Evolutionary conservation across 2,329 filamentous ascomycete genomes (phyloP).

Genomic region (Colletotrichum sp.): DNA sequence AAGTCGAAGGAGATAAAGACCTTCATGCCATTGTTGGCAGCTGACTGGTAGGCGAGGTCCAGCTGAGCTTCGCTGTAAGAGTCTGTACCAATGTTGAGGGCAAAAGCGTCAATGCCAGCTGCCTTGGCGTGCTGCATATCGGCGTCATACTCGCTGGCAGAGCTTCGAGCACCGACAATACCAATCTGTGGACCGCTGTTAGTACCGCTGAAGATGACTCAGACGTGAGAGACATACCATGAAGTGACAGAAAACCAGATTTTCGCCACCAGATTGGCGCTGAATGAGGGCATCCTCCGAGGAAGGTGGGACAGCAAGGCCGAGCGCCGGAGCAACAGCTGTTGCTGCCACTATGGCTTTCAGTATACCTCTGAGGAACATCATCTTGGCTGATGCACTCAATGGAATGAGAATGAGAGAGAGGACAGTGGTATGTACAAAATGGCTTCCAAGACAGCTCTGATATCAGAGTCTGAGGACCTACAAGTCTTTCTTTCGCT

Average conservation of each 20-base stretch:
- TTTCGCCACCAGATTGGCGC: not conserved
- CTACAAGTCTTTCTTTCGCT: not conserved
- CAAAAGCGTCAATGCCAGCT: conserved; percentile 50
- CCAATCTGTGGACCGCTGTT: conserved; percentile 38
- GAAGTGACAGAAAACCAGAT: conserved; percentile 47
- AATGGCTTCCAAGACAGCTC: not conserved
- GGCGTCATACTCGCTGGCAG: conserved; percentile 47
- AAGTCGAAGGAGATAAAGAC: conserved; percentile 65
- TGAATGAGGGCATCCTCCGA: not conserved
- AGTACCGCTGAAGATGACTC: not conserved
- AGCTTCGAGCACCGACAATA: conserved; percentile 46
- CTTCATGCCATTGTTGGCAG: conserved; percentile 52
- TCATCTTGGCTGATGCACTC: not conserved
- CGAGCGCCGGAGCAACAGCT: not conserved
- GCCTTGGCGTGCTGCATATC: conserved; percentile 50
- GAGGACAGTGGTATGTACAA: not conserved
- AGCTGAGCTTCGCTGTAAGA: conserved; percentile 50
- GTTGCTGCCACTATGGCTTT: not conserved
- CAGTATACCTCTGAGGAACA: not conserved
- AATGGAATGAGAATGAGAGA: not conserved
- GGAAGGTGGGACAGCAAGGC: not conserved
- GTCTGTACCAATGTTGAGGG: conserved; percentile 55
- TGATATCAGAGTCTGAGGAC: not conserved
- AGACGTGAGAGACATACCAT: conserved; percentile 34
- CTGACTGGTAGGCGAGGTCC: conserved; percentile 52